Evolutionary conservation across 495 filamentous ascomycete genomes (phyloP), one percentile per base, ranked within the genome.

Genomic region (Astrocystis sublimbata): DNA sequence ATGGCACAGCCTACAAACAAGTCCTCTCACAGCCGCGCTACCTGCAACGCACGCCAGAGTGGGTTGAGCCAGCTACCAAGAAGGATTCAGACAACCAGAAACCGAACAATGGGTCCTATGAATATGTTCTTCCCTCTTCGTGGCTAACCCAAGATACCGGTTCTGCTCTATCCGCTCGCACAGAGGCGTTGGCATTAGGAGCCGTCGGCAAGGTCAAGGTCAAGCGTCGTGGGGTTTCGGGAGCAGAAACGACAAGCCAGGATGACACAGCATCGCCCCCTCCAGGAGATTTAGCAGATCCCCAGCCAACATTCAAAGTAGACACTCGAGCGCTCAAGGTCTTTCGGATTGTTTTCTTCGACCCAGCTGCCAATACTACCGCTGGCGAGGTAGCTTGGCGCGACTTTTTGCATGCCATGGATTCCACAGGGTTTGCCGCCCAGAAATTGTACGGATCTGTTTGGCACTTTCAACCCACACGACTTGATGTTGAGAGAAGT

Each of bases 381-480:
- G 73, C 77, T 0, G 80, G 78, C 3, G 81, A 85, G 54, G 49
- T 85, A 5, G 41, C 77, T 0, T 85, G 81, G 82, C 65, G 42
- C 38, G 82, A 84, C 58, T 82, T 85, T 59, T 64, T 86, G 3
- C 51, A 54, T 53, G 82, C 83, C 0, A 81, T 86, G 81, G 49
- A 47, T 6, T 71, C 71, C 1, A 75, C 72, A 1, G 82, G 82
- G 8, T 82, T 85, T 51, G 21, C 58, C 1, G 65, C 73, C 0
- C 58, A 79, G 70, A 84, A 85, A 61, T 72, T 85, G 1, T 79
- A 84, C 54, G 83, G 83, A 2, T 81, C 76, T 6, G 76, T 81
- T 4, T 85, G 83, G 83, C 75, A 81, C 21, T 85, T 85, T 62
- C 63, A 58, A 23, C 75, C 79, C 7, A 63, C 60, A 13, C 69